Conservation (phyloP, 2,329 filamentous ascomycete genomes). For the Colletotrichum sp. region DNA sequence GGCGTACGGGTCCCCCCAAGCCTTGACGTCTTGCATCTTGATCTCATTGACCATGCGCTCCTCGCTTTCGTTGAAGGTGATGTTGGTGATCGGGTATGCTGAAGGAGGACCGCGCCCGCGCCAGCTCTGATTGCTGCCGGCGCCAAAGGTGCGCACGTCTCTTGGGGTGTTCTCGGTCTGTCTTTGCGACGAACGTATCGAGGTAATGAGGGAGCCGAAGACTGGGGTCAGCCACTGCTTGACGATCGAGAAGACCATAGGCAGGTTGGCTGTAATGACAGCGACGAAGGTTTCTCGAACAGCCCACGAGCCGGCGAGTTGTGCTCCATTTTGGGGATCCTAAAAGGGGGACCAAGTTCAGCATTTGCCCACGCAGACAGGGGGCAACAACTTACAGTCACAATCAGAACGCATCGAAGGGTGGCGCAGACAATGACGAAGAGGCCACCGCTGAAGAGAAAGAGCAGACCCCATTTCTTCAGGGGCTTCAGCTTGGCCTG, state of each 20-base stretch:
- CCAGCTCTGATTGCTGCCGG: slow-evolving; percentile 33
- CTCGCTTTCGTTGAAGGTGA: slow-evolving; percentile 42
- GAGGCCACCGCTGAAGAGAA: slow-evolving; percentile 38
- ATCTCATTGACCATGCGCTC: slow-evolving; percentile 47
- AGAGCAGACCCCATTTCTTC: slow-evolving; percentile 37
- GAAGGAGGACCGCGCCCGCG: slow-evolving; percentile 35
- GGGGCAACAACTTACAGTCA: slow-evolving; percentile 16
- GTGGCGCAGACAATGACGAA: slow-evolving; percentile 40
- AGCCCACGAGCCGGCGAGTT: slow-evolving; percentile 29
- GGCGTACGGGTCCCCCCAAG: slow-evolving; percentile 45
- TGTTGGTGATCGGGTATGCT: slow-evolving; percentile 38
- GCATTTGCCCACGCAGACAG: not conserved
- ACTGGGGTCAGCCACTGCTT: slow-evolving; percentile 40
- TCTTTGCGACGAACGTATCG: slow-evolving; percentile 40
- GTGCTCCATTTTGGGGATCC: slow-evolving; percentile 26
- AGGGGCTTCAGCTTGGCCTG: slow-evolving; percentile 30
- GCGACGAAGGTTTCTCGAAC: slow-evolving; percentile 44
- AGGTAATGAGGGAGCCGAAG: slow-evolving; percentile 33
- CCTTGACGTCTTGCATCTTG: slow-evolving; percentile 38
- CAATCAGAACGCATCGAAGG: slow-evolving; percentile 37
- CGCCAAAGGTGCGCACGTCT: slow-evolving; percentile 45
- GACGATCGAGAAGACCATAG: slow-evolving; percentile 46
- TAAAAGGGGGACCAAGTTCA: slow-evolving; percentile 5
- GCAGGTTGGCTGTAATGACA: slow-evolving; percentile 42
- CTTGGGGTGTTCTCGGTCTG: slow-evolving; percentile 39